Percentiles rank a stretch among this genome's conserved stretches.
These are phyloP conservation scores for Sporopachydermia cereana DNA, from an alignment of 1,139 yeast species.

Conservation along the genomic window DNA sequence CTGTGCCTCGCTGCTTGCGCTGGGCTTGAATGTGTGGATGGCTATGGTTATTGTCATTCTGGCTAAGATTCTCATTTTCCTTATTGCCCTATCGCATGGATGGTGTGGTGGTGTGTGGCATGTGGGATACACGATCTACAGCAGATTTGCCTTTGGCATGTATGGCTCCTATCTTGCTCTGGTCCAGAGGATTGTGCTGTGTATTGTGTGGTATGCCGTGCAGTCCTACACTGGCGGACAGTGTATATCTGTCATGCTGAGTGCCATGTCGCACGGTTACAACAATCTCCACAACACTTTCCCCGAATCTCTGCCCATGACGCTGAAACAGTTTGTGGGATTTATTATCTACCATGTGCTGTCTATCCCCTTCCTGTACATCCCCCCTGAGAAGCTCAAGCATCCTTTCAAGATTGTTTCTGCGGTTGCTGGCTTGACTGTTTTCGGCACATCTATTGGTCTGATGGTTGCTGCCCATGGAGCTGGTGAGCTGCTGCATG, in stretches of 20 bases:
- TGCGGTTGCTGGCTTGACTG: constrained; percentile 13
- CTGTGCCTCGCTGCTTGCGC: constrained; percentile 16
- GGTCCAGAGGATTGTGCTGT: constrained; percentile 23
- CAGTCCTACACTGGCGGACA: constrained; percentile 22
- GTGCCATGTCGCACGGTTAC: constrained; percentile 19
- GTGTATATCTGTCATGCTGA: constrained; percentile 19
- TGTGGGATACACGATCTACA: constrained; percentile 27
- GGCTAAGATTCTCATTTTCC: constrained; percentile 23
- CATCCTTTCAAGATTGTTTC: constrained; percentile 14
- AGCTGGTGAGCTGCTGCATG: constrained; percentile 13
- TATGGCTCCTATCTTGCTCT: constrained; percentile 28
- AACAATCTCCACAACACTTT: constrained; percentile 21
- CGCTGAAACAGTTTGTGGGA: constrained; percentile 21
- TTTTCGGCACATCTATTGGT: constrained; percentile 17
- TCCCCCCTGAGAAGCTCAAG: constrained; percentile 20
- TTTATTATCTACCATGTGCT: constrained; percentile 21
- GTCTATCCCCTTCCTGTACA: constrained; percentile 18
- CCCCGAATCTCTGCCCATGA: constrained; percentile 21
- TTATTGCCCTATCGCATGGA: constrained; percentile 23
- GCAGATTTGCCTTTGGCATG: constrained; percentile 27
- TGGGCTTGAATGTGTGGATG: constrained; percentile 16
- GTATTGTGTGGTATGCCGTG: constrained; percentile 20
- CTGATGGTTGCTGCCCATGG: constrained; percentile 16
- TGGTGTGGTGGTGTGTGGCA: constrained; percentile 27
- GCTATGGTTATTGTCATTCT: constrained; percentile 13